Base-by-base conservation (phyloP, 2,329 filamentous ascomycete species). In the Exserohilum rostratum region DNA sequence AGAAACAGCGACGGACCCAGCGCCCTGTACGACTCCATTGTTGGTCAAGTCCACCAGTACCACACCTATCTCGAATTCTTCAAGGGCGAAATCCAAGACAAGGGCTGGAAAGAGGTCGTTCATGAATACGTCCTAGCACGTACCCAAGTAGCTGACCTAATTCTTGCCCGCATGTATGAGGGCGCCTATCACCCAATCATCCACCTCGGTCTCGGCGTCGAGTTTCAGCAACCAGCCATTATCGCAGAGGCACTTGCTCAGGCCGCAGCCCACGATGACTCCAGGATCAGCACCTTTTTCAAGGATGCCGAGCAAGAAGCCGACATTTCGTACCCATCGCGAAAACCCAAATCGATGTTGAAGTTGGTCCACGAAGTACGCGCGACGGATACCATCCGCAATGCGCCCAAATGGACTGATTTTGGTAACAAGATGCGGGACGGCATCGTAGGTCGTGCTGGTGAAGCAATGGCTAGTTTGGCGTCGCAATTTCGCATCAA, bases 171-270 rank as follows among this genome's bases (percentile, higher is more conserved):
- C 17, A 77, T 93, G 67, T 91, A 85, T 67, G 83, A 82, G 13
- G 87, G 89, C 0, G 83, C 93, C 59, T 65, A 92, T 1, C 91
- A 96, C 68, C 91, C 91, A 2, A 77, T 95, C n/a, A 93, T 96
- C 58, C 91, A 96, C 70, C 82, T 96, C 18, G 90, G 91, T 46
- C 96, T 91, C 69, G 92, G 90, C 6, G 71, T 96, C 33, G 91
- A 96, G 70, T 96, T 91, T 78, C 73, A 83, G 7, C 91, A 96
- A 69, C 90, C 90, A 2, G 89, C 89, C 35, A 87, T 96, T 54
- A 82, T 96, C 25, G 90, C 91, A 6, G 85, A 93, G 76, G 91
- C 80, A 0, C 83, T 96, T n/a, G 90, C 92, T 0, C 88, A 96
- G 76, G 81, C 89, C 1, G 85, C 88, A 6, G 84, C 91, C 1